These are phyloP conservation scores for Cajanus cajan DNA, from an alignment of 306 rosid genomes.

Conservation along the genomic window DNA sequence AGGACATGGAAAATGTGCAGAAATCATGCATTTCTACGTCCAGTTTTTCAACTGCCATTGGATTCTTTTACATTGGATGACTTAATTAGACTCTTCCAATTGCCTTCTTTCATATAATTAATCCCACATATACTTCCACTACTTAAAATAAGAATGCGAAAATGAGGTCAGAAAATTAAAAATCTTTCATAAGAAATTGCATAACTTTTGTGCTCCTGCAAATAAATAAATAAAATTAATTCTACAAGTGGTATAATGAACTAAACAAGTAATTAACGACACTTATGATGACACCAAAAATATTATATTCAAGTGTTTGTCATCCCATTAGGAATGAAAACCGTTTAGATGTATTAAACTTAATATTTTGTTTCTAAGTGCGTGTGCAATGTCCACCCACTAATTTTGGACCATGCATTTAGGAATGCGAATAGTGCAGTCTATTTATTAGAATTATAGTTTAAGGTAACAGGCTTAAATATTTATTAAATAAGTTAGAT, in stretches of 20 bases:
- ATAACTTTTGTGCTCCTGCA: not conserved
- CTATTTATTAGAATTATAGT: not conserved
- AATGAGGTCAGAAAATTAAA: not conserved
- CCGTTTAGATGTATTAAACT: not conserved
- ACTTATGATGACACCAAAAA: not conserved
- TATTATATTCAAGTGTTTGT: not conserved
- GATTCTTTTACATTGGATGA: not conserved
- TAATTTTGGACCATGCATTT: not conserved
- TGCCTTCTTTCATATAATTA: not conserved
- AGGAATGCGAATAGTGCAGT: not conserved
- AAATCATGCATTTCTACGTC: not conserved
- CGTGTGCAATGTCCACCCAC: not conserved
- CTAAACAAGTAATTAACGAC: not conserved
- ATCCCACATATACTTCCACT: not conserved
- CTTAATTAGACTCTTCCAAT: not conserved
- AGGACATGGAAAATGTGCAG: not conserved
- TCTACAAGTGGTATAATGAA: not conserved
- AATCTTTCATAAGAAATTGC: not conserved
- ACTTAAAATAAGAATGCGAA: not conserved
- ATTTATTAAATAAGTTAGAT: no score
- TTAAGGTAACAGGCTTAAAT: not conserved
- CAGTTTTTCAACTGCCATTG: not conserved
- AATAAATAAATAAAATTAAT: not conserved
- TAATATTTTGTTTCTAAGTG: not conserved
- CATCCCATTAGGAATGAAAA: not conserved